phyloP scores from a whole-genome alignment of 108 stramenopile species.

The Fistulifera solaris region DNA sequence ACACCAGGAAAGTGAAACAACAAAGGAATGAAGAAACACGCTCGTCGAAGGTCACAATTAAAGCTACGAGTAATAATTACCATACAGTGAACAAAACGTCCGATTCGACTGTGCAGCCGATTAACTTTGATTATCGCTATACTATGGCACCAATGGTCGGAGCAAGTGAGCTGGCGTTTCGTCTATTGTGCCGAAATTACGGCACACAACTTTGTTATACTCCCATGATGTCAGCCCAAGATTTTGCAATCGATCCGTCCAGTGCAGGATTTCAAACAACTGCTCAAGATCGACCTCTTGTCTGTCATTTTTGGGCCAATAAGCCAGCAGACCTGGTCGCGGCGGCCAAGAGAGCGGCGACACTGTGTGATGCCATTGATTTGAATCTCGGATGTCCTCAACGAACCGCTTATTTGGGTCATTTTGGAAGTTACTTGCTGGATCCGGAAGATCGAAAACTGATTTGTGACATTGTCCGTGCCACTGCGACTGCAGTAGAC shows the following conservation, averaged over 20 bases:
- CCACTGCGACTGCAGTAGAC: conserved; percentile 36
- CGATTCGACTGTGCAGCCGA: no score
- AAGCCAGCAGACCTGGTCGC: conserved; percentile 53
- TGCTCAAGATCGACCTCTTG: conserved; percentile 83
- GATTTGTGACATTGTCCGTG: conserved; percentile 60
- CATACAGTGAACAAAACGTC: no score
- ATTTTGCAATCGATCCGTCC: conserved; percentile 47
- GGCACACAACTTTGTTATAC: conserved; percentile 91
- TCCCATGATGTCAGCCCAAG: conserved; percentile 91
- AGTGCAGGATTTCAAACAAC: conserved; percentile 64
- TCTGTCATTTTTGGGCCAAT: conserved; percentile 86
- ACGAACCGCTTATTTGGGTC: conserved; percentile 84
- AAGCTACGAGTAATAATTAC: no score
- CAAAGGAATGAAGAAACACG: no score
- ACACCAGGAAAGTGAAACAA: no score
- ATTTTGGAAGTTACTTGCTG: conserved; percentile 86
- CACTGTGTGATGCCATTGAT: conserved; percentile 82
- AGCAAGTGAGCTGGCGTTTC: conserved; percentile 79
- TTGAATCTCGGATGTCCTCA: conserved; percentile 93
- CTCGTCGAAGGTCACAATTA: no score
- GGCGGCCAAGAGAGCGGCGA: conserved; percentile 37
- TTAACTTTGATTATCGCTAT: conserved; percentile 14
- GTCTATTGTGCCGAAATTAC: conserved; percentile 90
- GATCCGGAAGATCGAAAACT: conserved; percentile 58
- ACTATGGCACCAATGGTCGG: conserved; percentile 98